Evolutionary conservation across 129 eudicot species (phyloP), one percentile per base, ranked within the genome.

Genomic region (Pulicaria dysenterica): DNA sequence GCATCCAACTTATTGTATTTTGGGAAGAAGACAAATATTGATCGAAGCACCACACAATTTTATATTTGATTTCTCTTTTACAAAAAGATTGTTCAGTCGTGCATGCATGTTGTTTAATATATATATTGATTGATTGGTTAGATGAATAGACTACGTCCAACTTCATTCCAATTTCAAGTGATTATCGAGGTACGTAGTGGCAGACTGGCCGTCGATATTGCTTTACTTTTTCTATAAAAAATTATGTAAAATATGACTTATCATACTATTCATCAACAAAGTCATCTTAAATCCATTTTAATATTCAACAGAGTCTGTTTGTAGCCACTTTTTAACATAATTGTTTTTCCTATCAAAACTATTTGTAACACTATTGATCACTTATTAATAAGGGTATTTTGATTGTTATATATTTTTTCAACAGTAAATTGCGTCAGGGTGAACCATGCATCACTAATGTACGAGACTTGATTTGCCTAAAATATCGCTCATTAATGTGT

Each of bases 81-180:
- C 64, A 51, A 71, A 70, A 78, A 78, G 82, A 71, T 43, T 54
- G 72, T 62, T 70, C 77, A 62, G 69, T 78, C 82, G 82, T 78
- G 82, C 82, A 70, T 78, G 82, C 82, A 78, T 70, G 77, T 62
- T 71, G 58, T 53, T 62, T 44, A 31, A 53, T 77, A 58, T 58
- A 24, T 24, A 24, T 24, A 24, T 24, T 0, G 46, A 37, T 63
- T 62, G 73, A 78, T 64, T 78, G 82, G 53, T 71, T 62, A 36
- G 67, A 70, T 63, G 58, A 78, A 78, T 70, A 62, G 77, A 78
- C 82, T 70, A 78, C 82, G 82, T 78, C 72, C 67, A 45, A 12
- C 54, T 53, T 40, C 51, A 77, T 6, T 24, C 31, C 31, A 24
- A 24, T 24, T 24, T 2, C 31, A 24, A 2, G 31, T 24, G 31